Evolutionary conservation across 1,284 basidiomycete genomes (phyloP).

Genomic region (Bondarzewia mesenterica): DNA sequence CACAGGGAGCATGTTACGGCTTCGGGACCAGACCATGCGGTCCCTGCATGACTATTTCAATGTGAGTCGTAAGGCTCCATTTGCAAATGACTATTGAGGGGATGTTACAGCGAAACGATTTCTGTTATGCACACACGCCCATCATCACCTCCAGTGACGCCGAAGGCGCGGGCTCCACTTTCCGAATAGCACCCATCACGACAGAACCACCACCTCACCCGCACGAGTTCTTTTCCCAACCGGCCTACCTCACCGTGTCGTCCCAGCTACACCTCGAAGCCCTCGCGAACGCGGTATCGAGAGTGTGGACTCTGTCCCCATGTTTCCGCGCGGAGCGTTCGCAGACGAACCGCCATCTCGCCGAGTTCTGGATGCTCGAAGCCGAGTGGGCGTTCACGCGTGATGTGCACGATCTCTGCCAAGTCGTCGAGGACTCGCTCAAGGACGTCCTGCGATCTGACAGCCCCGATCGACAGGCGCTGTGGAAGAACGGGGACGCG

Average conservation of each 20-base stretch:
- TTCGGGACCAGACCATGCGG: constrained; percentile 53
- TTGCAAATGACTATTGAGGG: constrained; percentile 3
- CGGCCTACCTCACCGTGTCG: constrained; percentile 90
- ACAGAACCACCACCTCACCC: constrained; percentile 11
- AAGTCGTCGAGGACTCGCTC: constrained; percentile 63
- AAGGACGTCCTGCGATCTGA: constrained; percentile 33
- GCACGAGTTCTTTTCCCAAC: constrained; percentile 56
- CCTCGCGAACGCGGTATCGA: constrained; percentile 66
- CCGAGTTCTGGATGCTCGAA: constrained; percentile 99
- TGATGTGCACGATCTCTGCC: constrained; percentile 51
- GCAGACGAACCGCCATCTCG: constrained; percentile 85
- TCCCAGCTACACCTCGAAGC: constrained; percentile 95
- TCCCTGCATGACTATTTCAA: constrained; percentile 60
- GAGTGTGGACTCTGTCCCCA: constrained; percentile 88
- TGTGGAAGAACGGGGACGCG: constrained; percentile 29
- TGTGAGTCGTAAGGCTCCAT: constrained; percentile 32
- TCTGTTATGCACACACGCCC: constrained; percentile 77
- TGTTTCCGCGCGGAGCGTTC: constrained; percentile 91
- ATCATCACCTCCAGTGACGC: constrained; percentile 89
- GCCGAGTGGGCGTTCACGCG: constrained; percentile 73
- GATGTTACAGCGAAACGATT: constrained; percentile 58
- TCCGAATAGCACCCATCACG: constrained; percentile 46
- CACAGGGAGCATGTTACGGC: constrained; percentile 66
- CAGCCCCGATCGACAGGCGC: constrained; percentile 27
- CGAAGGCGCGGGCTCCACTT: constrained; percentile 96